phyloP scores from a whole-genome alignment of 2,329 filamentous ascomycete species.

The Colletotrichum orbiculare region DNA sequence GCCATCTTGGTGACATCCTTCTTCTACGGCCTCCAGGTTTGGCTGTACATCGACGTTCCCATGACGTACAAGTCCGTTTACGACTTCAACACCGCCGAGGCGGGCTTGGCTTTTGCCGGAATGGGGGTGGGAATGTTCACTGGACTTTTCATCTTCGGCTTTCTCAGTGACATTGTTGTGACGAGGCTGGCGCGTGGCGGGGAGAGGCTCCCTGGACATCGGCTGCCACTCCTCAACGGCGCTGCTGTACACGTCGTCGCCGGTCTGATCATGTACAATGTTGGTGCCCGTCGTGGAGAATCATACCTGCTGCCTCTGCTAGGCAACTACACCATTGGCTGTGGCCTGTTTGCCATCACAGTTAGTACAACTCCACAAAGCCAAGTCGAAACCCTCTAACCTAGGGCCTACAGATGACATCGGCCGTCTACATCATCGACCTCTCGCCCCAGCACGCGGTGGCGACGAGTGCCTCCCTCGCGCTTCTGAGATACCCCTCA shows the following conservation, averaged over 20 bases:
- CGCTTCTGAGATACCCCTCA: slow-evolving; percentile 23
- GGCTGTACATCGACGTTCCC: slow-evolving; percentile 27
- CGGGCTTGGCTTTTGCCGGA: slow-evolving; percentile 13
- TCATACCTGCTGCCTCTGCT: slow-evolving; percentile 13
- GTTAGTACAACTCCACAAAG: neutral
- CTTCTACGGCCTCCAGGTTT: slow-evolving; percentile 27
- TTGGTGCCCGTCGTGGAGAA: slow-evolving; percentile 1
- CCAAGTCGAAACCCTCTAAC: neutral
- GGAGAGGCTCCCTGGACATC: slow-evolving; percentile 22
- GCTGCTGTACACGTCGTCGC: slow-evolving; percentile 15
- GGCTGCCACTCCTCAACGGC: slow-evolving; percentile 15
- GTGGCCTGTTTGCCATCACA: slow-evolving; percentile 13
- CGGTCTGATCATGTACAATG: slow-evolving; percentile 16
- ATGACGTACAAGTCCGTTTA: slow-evolving; percentile 23
- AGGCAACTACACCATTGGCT: slow-evolving; percentile 16
- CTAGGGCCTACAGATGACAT: slow-evolving; percentile 13
- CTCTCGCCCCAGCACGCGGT: slow-evolving; percentile 23
- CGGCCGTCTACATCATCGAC: slow-evolving; percentile 24
- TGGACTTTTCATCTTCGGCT: slow-evolving; percentile 22
- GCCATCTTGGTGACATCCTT: slow-evolving; percentile 23
- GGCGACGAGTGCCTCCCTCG: slow-evolving; percentile 20
- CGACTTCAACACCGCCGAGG: slow-evolving; percentile 15
- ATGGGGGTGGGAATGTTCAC: slow-evolving; percentile 20
- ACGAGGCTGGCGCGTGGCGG: slow-evolving; percentile 4
- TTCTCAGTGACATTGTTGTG: slow-evolving; percentile 20